phyloP scores from a whole-genome alignment of 2,329 filamentous ascomycete species.

The Claviceps capensis region DNA sequence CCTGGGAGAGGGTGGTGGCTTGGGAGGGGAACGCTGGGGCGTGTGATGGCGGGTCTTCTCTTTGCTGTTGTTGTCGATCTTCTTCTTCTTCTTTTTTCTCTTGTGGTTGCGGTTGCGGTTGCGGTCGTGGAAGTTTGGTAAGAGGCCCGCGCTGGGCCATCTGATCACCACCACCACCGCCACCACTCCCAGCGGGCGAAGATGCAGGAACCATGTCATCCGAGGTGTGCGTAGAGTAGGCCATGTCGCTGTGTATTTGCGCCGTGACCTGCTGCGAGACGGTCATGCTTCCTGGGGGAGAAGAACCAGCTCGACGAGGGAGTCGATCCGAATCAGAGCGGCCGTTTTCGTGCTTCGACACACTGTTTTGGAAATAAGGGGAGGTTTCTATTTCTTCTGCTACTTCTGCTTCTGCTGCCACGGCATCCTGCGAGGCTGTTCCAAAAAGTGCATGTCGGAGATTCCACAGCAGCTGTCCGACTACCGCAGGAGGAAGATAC shows the following conservation, averaged over 20 bases:
- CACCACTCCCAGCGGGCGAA: conserved; percentile 11
- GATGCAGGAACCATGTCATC: conserved; percentile 17
- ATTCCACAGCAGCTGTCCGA: conserved; percentile 45
- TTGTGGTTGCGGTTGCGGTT: neutral
- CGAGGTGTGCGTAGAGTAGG: conserved; percentile 20
- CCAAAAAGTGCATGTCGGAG: conserved; percentile 35
- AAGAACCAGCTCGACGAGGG: neutral
- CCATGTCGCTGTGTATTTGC: conserved; percentile 34
- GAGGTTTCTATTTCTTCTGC: too few species aligned
- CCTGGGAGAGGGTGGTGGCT: conserved; percentile 23
- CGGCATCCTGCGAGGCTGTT: conserved; percentile 11
- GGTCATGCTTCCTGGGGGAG: conserved; percentile 16
- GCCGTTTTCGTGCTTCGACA: neutral
- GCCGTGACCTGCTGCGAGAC: conserved; percentile 39
- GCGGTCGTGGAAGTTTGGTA: neutral
- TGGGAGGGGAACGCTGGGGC: conserved; percentile 13
- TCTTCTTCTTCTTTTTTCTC: neutral
- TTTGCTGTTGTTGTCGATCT: neutral
- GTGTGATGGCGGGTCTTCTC: too few species aligned
- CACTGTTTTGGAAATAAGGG: neutral
- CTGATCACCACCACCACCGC: conserved; percentile 5
- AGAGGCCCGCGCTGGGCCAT: neutral
- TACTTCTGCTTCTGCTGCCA: neutral
- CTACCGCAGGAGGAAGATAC: conserved; percentile 42
- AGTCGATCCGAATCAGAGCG: neutral